Conservation (phyloP, 805 yeast genomes). For the Wickerhamia fluorescens region DNA sequence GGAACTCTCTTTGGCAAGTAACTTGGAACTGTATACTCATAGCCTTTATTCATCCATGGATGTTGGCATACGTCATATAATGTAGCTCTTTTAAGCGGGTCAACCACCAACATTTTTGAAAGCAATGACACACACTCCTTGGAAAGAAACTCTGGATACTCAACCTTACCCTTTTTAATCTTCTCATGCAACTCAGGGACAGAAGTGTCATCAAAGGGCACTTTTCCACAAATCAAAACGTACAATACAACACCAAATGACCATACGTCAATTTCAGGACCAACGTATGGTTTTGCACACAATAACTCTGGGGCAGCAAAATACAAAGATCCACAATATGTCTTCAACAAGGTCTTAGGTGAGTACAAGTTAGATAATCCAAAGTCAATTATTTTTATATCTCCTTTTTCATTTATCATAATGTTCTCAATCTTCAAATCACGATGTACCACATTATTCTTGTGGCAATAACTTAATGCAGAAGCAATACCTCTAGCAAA, state of each 20-base stretch:
- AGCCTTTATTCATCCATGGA: slow-evolving; percentile 94
- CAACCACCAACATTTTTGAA: slow-evolving; percentile 86
- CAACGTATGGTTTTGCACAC: slow-evolving; percentile 85
- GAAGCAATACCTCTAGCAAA: slow-evolving; percentile 93
- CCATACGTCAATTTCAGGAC: slow-evolving; percentile 98
- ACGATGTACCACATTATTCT: slow-evolving; percentile 91
- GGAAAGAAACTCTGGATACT: slow-evolving; percentile 79
- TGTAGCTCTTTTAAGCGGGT: slow-evolving; percentile 74
- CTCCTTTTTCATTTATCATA: slow-evolving; percentile 89
- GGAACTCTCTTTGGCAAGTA: slow-evolving; percentile 78
- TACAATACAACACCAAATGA: slow-evolving; percentile 94
- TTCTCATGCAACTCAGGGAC: slow-evolving; percentile 89
- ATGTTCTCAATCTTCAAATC: slow-evolving; percentile 95
- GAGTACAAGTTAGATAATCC: slow-evolving; percentile 88
- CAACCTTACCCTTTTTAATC: slow-evolving; percentile 86
- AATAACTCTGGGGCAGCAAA: slow-evolving; percentile 98
- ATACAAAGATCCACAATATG: slow-evolving; percentile 94
- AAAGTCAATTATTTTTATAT: slow-evolving; percentile 91
- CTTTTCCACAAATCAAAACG: slow-evolving; percentile 94
- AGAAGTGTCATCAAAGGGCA: slow-evolving; percentile 94
- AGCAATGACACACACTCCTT: slow-evolving; percentile 74
- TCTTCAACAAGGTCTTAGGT: slow-evolving; percentile 63
- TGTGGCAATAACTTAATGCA: slow-evolving; percentile 90
- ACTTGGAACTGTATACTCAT: slow-evolving; percentile 61
- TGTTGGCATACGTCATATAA: slow-evolving; percentile 74